Conservation (phyloP, 805 yeast genomes). For the Cyberlindnera petersonii region DNA sequence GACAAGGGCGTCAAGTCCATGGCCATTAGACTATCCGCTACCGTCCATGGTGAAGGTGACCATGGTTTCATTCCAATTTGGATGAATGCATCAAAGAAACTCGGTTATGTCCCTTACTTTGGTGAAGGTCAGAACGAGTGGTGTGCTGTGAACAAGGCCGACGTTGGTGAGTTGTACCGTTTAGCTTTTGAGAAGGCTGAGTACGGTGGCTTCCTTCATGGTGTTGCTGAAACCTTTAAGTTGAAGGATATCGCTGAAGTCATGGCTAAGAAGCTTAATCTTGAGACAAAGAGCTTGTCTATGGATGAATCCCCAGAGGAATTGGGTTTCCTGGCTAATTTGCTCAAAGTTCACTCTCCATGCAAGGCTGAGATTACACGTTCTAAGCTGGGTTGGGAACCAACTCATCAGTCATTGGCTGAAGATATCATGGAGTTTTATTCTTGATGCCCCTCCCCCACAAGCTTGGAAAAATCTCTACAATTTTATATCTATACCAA, state of each 20-base stretch:
- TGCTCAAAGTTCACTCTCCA: constrained; percentile 15
- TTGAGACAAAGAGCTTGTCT: constrained; percentile 20
- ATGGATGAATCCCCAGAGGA: constrained; percentile 13
- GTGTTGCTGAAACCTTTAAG: constrained; percentile 26
- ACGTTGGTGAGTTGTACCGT: constrained; percentile 32
- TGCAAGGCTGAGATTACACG: constrained; percentile 22
- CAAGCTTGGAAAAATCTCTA: too few species aligned
- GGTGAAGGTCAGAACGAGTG: constrained; percentile 35
- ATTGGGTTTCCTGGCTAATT: constrained; percentile 17
- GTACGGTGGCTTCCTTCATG: constrained; percentile 20
- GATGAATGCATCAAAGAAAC: constrained; percentile 30
- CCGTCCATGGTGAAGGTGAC: constrained; percentile 34
- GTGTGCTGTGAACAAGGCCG: constrained; percentile 32
- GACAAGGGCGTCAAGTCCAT: constrained; percentile 28
- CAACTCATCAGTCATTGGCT: constrained; percentile 20
- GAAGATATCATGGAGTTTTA: constrained; percentile 26
- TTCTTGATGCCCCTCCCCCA: not conserved
- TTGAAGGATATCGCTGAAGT: constrained; percentile 28
- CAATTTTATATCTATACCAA: too few species aligned
- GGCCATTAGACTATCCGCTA: constrained; percentile 32
- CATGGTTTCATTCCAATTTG: constrained; percentile 26
- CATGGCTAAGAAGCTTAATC: constrained; percentile 21
- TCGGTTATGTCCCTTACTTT: constrained; percentile 32
- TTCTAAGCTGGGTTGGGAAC: constrained; percentile 29
- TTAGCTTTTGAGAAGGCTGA: constrained; percentile 15